Conservation (phyloP, 2,329 filamentous ascomycete genomes). For the Hypomyces perniciosus region DNA sequence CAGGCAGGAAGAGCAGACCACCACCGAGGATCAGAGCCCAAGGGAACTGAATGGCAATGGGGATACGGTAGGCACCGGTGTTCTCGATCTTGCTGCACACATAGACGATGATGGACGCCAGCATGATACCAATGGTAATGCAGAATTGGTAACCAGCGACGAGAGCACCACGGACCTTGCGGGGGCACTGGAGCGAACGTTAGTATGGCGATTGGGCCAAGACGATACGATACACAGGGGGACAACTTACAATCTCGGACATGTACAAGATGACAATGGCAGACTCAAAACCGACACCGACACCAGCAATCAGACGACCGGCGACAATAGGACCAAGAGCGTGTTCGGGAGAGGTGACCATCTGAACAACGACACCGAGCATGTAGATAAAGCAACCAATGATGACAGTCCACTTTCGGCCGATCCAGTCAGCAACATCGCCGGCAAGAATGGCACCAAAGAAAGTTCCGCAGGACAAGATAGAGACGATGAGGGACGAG, state of each 20-base stretch:
- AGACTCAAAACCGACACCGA: conserved; percentile 76
- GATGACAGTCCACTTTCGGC: conserved; percentile 67
- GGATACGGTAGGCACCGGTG: conserved; percentile 70
- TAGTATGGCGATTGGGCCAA: neutral
- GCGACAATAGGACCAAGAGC: conserved; percentile 59
- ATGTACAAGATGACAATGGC: conserved; percentile 82
- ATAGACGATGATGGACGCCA: conserved; percentile 71
- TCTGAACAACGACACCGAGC: conserved; percentile 63
- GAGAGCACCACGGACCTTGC: conserved; percentile 69
- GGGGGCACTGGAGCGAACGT: conserved; percentile 39
- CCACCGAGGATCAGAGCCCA: conserved; percentile 70
- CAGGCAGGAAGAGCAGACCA: conserved; percentile 72
- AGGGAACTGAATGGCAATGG: conserved; percentile 71
- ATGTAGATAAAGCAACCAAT: conserved; percentile 66
- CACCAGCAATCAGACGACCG: conserved; percentile 68
- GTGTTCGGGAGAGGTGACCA: conserved; percentile 39
- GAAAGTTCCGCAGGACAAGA: conserved; percentile 73
- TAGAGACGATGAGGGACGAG: conserved; percentile 61
- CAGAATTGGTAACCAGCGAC: conserved; percentile 83
- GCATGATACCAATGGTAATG: conserved; percentile 71
- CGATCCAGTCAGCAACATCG: conserved; percentile 69
- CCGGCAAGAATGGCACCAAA: conserved; percentile 72
- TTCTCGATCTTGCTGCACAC: conserved; percentile 56
- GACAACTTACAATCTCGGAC: conserved; percentile 62
- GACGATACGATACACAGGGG: neutral